Conservation (phyloP, 208 protist genomes). For the Trypanosoma conorhini region DNA sequence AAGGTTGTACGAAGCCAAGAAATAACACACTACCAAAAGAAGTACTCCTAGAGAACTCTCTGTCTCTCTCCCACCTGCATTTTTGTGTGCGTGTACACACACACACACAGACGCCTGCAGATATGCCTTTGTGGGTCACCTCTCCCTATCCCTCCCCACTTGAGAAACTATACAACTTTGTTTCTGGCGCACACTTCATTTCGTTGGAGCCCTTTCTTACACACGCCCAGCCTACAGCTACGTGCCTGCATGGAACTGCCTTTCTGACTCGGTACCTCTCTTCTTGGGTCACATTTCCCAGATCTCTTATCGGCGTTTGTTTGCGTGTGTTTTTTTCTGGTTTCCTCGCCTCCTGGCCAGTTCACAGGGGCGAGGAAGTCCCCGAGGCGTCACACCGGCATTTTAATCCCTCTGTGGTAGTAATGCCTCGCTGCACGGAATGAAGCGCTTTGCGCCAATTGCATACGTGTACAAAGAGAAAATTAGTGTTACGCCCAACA, state of each 20-base stretch:
- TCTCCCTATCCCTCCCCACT: not conserved
- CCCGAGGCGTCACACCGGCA: not conserved
- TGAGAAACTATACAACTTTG: not conserved
- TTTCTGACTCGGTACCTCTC: not conserved
- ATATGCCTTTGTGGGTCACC: not conserved
- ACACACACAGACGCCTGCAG: not conserved
- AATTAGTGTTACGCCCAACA: constrained; percentile 30
- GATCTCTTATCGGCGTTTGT: not conserved
- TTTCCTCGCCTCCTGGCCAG: not conserved
- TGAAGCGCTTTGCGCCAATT: constrained; percentile 52
- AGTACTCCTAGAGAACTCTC: too few species aligned
- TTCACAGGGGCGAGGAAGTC: not conserved
- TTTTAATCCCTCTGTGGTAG: constrained; percentile 32
- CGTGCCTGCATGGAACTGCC: not conserved
- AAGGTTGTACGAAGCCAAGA: not conserved
- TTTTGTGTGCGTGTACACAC: not conserved
- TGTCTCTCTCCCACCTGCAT: not conserved
- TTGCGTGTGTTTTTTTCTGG: not conserved
- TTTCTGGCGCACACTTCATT: not conserved
- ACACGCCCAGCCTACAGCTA: not conserved
- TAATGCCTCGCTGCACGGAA: constrained; percentile 34
- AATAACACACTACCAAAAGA: not conserved
- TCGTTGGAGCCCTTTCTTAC: not conserved
- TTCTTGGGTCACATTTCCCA: too few species aligned
- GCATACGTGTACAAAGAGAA: constrained; percentile 33